Evolutionary conservation across 805 yeast species (phyloP).

Genomic region (Wickerhamomyces chambardii): DNA sequence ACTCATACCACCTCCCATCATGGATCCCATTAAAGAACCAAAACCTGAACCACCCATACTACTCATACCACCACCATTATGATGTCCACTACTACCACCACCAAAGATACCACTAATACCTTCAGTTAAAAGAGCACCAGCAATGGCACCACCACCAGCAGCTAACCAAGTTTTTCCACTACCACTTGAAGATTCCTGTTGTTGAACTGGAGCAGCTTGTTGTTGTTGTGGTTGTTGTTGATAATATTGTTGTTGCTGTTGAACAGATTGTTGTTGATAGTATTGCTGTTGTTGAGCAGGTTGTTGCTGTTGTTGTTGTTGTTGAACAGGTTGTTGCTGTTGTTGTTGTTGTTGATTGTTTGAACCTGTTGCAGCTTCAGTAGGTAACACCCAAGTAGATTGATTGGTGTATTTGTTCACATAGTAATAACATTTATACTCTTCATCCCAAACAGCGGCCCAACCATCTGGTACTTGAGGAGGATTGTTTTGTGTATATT

Average conservation of each 20-base stretch:
- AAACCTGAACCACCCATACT: too few relatives aligned
- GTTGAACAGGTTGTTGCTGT: constrained; percentile 10
- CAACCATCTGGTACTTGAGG: constrained; percentile 41
- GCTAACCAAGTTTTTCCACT: constrained; percentile 22
- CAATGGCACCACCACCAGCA: constrained; percentile 43
- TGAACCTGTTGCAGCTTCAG: constrained; percentile 4
- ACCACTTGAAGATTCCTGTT: constrained; percentile 12
- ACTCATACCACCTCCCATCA: constrained; percentile 5
- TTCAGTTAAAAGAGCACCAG: constrained; percentile 38
- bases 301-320: constrained; percentile 8
- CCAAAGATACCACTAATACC: constrained; percentile 19
- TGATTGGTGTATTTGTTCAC: constrained; percentile 52
- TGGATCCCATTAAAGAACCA: too few relatives aligned
- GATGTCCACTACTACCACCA: constrained; percentile 1
- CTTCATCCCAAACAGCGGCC: constrained; percentile 48
- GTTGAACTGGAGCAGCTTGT: constrained; percentile 10
- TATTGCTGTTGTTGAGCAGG: constrained; percentile 1
- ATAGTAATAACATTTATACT: constrained; percentile 50
- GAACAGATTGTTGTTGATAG: constrained; percentile 1
- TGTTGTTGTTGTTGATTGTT: constrained; percentile 6
- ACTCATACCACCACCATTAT: constrained; percentile 3
- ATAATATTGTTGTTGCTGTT: constrained; percentile 1
- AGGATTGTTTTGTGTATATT: neutral
- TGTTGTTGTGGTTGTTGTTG: constrained; percentile 5
- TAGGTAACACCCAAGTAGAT: constrained; percentile 73